Base-by-base conservation (phyloP, 2,329 filamentous ascomycete species). In the Lachnellula cervina region DNA sequence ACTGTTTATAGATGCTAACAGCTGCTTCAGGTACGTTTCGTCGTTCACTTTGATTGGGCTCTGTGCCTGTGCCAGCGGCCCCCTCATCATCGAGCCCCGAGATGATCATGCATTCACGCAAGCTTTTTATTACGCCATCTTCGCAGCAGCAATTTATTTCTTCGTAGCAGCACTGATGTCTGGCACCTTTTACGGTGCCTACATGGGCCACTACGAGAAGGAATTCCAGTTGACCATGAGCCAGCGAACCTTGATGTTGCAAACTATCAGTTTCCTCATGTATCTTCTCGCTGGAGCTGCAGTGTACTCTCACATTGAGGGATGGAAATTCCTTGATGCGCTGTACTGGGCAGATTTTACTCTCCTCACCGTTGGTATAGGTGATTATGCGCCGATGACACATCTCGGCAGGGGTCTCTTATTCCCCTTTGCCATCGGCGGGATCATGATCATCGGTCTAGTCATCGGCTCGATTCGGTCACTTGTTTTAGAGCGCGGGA, bases 211-310 rank as follows among this genome's bases (percentile, higher is more conserved):
- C 62, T 96, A 96, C 65, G 80, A 80, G 6, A 87, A 89, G 63
- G 86, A 90, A 65, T 96, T 96, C 63, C 76, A 80, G 62, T 77
- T 96, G 23, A 92, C 88, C 0, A 82, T 86, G 52, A 87, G 87
- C 58, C 92, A 97, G 70, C 82, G 92, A 9, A 96, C 90, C 0
- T 75, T 97, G 21, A 96, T 97, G 77, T 73, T 96, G 28, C 92
- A 97, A 71, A 96, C 90, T 1, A 95, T 95, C 71, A 76, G 88
- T 54, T 89, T 95, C 67, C 85, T 96, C 51, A 73, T 89, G 48
- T 96, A 94, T 76, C 75, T 97, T 0, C 83, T 89, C 0, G 72
- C 90, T 2, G 92, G 92, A 0, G 90, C 87, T 0, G 80, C 86
- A 0, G 74, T 96, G 0, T 96, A 94, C 67, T 82, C 83, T 5